These are phyloP conservation scores for Agaricus sinodeliciosus DNA, from an alignment of 768 basidiomycete species.

Conservation along the genomic window DNA sequence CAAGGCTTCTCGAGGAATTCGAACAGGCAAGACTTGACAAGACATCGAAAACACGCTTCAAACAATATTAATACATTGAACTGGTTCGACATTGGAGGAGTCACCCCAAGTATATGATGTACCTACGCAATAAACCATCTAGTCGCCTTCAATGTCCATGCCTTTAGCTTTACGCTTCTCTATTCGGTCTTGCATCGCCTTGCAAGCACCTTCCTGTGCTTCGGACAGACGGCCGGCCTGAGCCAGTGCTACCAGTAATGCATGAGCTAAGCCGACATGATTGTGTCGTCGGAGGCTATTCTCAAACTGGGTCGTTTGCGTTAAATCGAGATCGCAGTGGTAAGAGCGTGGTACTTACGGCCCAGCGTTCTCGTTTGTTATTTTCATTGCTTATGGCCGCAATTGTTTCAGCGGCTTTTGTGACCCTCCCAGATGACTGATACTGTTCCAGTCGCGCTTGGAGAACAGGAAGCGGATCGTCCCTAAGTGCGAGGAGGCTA, in stretches of 20 bases:
- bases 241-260: constrained; percentile 65
- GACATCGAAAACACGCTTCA: background rate
- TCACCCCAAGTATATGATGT: background rate
- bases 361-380: constrained; percentile 74
- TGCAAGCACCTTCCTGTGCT: constrained; percentile 40
- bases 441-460: constrained; percentile 47
- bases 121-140: background rate
- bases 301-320: constrained; percentile 54
- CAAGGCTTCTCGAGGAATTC: constrained; percentile 6
- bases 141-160: constrained; percentile 44
- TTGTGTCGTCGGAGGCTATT: constrained; percentile 85
- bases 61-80: constrained; percentile 11
- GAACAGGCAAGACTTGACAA: background rate
- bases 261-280: constrained; percentile 76
- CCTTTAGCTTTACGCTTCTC: constrained; percentile 38
- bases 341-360: constrained; percentile 42
- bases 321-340: constrained; percentile 5
- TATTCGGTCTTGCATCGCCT: constrained; percentile 38
- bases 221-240: constrained; percentile 56
- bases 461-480: constrained; percentile 71
- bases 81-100: constrained; percentile 2
- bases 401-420: constrained; percentile 45
- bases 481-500: constrained; percentile 82
- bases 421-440: constrained; percentile 34
- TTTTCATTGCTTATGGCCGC: constrained; percentile 60